These are phyloP conservation scores for Casaregolazyma lundiana DNA, from an alignment of 1,139 yeast genomes.

Conservation along the genomic window DNA sequence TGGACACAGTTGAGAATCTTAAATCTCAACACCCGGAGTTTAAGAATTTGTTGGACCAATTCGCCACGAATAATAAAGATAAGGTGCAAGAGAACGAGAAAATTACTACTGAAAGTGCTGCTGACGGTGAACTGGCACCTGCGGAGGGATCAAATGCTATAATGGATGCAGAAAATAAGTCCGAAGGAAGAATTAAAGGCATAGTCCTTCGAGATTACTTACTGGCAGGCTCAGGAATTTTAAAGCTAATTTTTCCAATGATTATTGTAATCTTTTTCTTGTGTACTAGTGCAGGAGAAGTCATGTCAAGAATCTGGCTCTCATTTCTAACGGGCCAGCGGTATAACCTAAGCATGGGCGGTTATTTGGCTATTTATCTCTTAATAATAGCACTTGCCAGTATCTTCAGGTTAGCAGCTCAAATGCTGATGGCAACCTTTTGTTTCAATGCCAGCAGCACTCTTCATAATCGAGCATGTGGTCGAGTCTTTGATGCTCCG, in stretches of 20 bases:
- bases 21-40: background rate
- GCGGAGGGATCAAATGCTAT: no score
- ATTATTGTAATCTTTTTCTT: conserved; percentile 3
- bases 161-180: conserved; percentile 13
- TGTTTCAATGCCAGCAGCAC: conserved; percentile 25
- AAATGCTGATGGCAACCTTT: conserved; percentile 13
- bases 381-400: conserved; percentile 34
- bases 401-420: conserved; percentile 2
- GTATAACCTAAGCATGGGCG: conserved; percentile 44
- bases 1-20: conserved; percentile 39
- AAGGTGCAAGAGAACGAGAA: no score
- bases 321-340: conserved; percentile 67
- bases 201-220: conserved; percentile 12
- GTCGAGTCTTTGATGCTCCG: conserved; percentile 54
- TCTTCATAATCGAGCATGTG: conserved; percentile 40
- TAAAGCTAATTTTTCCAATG: conserved; percentile 7
- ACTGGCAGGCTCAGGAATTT: conserved; percentile 11
- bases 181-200: conserved; percentile 11
- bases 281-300: conserved; percentile 2
- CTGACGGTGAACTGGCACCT: no score
- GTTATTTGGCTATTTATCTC: conserved; percentile 65
- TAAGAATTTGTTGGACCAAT: no score
- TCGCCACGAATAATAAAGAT: no score
- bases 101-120: no score
- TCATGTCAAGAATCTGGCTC: conserved; percentile 50